phyloP scores from a whole-genome alignment of 129 eudicot species.

The Centella asiatica region DNA sequence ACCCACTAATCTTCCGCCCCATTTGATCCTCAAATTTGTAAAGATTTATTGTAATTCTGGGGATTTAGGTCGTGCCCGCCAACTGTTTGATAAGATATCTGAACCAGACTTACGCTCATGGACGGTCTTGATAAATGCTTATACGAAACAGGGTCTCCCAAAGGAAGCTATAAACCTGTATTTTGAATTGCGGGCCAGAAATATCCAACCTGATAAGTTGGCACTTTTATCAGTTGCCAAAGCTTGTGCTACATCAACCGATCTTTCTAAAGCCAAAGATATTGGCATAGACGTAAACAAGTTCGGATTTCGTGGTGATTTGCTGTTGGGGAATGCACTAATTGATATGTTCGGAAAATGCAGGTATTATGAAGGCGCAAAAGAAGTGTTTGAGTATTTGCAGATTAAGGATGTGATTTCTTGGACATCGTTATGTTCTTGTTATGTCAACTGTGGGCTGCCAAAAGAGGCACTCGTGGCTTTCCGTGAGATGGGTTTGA shows the following conservation, averaged over 20 bases:
- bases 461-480: constrained; percentile 19
- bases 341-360: constrained; percentile 60
- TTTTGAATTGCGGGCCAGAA: constrained; percentile 26
- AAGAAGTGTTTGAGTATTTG: constrained; percentile 34
- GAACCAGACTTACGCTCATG: constrained; percentile 58
- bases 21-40: constrained; percentile 42
- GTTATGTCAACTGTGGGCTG: constrained; percentile 49
- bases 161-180: constrained; percentile 53
- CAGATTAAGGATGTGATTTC: constrained; percentile 45
- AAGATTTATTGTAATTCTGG: constrained; percentile 35
- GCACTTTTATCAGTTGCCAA: constrained; percentile 48
- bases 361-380: constrained; percentile 37
- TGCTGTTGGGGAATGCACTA: constrained; percentile 50
- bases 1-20: constrained; percentile 54
- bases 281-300: constrained; percentile 31
- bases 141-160: constrained; percentile 35
- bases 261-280: constrained; percentile 42
- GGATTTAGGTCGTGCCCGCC: constrained; percentile 64
- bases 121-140: constrained; percentile 57
- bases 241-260: constrained; percentile 51
- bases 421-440: constrained; percentile 59
- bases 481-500: constrained; percentile 44
- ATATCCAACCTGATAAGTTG: constrained; percentile 42
- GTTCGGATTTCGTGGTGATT: constrained; percentile 37
- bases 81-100: constrained; percentile 58